Evolutionary conservation across 331 rosid genomes (phyloP), one percentile per base, ranked within the genome.

Genomic region (Dryas integrifolia): DNA sequence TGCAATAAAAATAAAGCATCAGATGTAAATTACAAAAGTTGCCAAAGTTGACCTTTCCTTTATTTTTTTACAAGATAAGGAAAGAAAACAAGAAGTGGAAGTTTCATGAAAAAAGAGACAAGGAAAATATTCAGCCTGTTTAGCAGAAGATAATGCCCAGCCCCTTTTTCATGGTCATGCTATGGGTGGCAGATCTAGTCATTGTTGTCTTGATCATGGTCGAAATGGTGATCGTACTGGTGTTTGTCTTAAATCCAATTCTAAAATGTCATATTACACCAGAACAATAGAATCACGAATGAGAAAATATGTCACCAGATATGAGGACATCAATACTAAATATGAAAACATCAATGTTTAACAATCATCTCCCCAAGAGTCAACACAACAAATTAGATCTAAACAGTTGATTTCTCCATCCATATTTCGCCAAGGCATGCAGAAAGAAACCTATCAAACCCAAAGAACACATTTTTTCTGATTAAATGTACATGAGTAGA

Each of bases 361-460:
- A 60, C 65, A 60, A 13, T 35, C 5, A 60, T 60, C 21, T 38
- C 43, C 43, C 6, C 5, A 13, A 35, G 24, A 59, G 65, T 59
- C 35, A n/a, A 35, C 44, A 38, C 6, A 59, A 59, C 35, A 59
- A 10, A 59, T 45, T 35, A 13, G 39, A 58, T 2, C n/a, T 59
- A 14, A 40, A 38, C 10, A 57, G 40, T 12, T 21, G 9, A 38
- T 52, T 69, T 43, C n/a, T 16, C 63, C 30, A 53, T 24, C 55
- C 48, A 72, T 58, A 49, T 67, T 58, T 72, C 55, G 48, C 64
- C 4, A 38, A 57, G 44, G 21, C 21, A 50, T 52, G 52, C 66
- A 46, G 4, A 52, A 46, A 16, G 53, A 59, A 18, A 57, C 40
- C 50, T 1, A 61, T 38, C 3, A 69, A 59, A 69, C 56, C 26